phyloP scores from a whole-genome alignment of 768 basidiomycete species.

The Mrakia frigida region DNA sequence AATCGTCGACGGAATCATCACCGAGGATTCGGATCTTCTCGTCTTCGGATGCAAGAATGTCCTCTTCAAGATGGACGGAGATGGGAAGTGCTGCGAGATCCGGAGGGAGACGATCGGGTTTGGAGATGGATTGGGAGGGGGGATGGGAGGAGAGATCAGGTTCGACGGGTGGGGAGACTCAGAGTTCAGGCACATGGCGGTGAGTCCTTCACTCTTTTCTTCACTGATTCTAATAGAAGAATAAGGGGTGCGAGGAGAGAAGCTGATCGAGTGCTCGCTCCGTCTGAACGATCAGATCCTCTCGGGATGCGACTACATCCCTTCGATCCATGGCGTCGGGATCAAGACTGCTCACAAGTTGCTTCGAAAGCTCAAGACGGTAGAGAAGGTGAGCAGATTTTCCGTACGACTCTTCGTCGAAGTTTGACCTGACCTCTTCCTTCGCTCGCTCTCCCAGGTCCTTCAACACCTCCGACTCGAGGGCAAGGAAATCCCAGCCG shows the following conservation, averaged over 20 bases:
- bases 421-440: not conserved
- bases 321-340: conserved; percentile 84
- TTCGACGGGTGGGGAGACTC: conserved; percentile 82
- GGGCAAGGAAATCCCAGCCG: conserved; percentile 77
- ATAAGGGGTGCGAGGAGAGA: not conserved
- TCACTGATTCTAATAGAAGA: not conserved
- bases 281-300: conserved; percentile 40
- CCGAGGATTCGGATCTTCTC: conserved; percentile 95
- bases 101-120: conserved; percentile 39
- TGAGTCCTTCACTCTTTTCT: conserved; percentile 35
- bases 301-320: conserved; percentile 50
- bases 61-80: conserved; percentile 81
- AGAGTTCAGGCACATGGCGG: conserved; percentile 86
- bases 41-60: conserved; percentile 86
- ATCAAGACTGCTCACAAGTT: conserved; percentile 85
- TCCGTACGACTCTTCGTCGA: not conserved
- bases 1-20: conserved; percentile 82
- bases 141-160: conserved; percentile 53
- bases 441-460: conserved; percentile 45
- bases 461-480: conserved; percentile 69
- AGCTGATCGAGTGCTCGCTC: not conserved
- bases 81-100: conserved; percentile 48
- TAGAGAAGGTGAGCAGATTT: conserved; percentile 54
- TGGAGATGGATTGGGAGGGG: conserved; percentile 10
- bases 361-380: conserved; percentile 75